These are phyloP conservation scores for Fusarium graminum DNA, from an alignment of 2,329 filamentous ascomycete genomes.

Conservation along the genomic window DNA sequence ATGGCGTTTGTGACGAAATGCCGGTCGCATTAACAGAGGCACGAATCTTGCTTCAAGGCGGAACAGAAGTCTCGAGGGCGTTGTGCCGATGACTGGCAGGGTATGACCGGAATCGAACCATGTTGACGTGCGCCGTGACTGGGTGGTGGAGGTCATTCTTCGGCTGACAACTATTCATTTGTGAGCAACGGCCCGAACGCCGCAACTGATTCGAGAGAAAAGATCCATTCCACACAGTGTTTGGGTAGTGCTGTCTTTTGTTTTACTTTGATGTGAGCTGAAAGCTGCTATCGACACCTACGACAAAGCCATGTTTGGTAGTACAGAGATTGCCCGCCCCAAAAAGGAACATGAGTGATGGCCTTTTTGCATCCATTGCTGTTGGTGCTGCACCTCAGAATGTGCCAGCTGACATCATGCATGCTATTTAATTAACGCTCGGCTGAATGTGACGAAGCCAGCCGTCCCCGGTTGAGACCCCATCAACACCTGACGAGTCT, in stretches of 20 bases:
- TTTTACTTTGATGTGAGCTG: conserved; percentile 5
- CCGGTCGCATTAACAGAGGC: conserved; percentile 1
- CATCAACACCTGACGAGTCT: not conserved
- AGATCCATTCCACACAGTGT: conserved; percentile 29
- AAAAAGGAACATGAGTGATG: conserved; percentile 9
- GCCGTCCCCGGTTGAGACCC: conserved; percentile 1
- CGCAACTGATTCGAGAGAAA: conserved; percentile 13
- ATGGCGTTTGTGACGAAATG: conserved; percentile 1
- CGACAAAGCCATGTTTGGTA: conserved; percentile 14
- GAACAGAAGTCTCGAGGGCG: conserved; percentile 7
- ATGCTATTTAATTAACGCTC: conserved; percentile 35
- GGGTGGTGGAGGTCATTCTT: conserved; percentile 32
- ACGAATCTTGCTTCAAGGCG: not conserved
- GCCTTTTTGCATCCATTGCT: conserved; percentile 1
- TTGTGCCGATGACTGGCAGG: conserved; percentile 24
- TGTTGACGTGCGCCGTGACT: conserved; percentile 33
- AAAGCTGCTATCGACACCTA: conserved; percentile 15
- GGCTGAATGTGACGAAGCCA: conserved; percentile 4
- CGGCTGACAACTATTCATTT: conserved; percentile 21
- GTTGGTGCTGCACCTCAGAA: conserved; percentile 1
- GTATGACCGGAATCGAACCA: conserved; percentile 38
- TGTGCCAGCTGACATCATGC: conserved; percentile 26
- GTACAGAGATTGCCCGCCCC: conserved; percentile 13
- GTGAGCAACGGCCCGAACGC: conserved; percentile 35
- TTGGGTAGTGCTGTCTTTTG: not conserved